Conservation (phyloP, 352 stramenopile species). For the Phytophthora multivora region DNA sequence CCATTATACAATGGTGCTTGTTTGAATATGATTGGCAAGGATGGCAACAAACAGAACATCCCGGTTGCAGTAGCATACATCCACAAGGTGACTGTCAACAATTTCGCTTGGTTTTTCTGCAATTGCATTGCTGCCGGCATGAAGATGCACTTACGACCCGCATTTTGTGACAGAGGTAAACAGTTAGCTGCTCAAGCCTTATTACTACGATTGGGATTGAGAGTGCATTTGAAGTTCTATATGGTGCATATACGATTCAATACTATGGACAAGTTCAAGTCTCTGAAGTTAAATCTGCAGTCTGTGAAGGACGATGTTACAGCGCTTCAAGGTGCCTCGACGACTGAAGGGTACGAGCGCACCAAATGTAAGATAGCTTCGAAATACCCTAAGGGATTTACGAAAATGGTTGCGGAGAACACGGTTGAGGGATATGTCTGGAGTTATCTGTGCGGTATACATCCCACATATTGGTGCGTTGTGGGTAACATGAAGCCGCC, state of each 20-base stretch:
- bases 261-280: conserved; percentile 14
- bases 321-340: not conserved
- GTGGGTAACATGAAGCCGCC: not conserved
- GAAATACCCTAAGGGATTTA: not conserved
- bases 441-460: conserved; percentile 10
- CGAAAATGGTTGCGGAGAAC: not conserved
- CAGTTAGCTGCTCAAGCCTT: too few species aligned
- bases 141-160: not conserved
- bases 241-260: conserved; percentile 15
- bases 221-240: too few species aligned
- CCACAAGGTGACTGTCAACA: conserved; percentile 8
- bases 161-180: too few species aligned
- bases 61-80: conserved; percentile 2
- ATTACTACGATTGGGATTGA: too few species aligned
- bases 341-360: not conserved
- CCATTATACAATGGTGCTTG: conserved; percentile 9
- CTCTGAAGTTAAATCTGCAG: conserved; percentile 1
- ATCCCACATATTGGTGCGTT: conserved; percentile 3
- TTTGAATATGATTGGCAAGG: conserved; percentile 3
- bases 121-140: conserved; percentile 12
- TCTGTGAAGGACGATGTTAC: conserved; percentile 7
- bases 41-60: conserved; percentile 9
- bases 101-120: conserved; percentile 9
- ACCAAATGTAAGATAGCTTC: not conserved
- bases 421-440: not conserved